Evolutionary conservation across 1,284 basidiomycete species (phyloP).

Genomic region (Melampsora abietis-canadensis): DNA sequence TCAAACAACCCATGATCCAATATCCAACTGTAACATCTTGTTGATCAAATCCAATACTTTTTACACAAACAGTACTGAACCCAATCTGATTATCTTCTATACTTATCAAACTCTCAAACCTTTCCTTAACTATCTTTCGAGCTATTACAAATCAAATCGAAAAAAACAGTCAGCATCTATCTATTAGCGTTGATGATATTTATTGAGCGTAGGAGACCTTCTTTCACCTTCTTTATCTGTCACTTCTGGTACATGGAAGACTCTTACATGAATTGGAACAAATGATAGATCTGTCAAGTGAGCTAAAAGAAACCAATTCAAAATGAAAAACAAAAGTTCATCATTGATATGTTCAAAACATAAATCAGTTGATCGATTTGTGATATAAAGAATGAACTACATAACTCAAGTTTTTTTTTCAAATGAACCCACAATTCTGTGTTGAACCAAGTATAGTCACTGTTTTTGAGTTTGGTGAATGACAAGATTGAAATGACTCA

Average conservation of each 20-base stretch:
- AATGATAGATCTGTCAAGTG: not conserved
- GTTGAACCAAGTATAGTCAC: not conserved
- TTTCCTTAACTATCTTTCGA: not conserved
- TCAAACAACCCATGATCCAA: slow-evolving; percentile 6
- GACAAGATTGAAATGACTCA: not conserved
- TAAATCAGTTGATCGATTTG: too few species aligned
- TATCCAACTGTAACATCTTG: not conserved
- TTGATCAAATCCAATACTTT: not conserved
- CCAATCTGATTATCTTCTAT: not conserved
- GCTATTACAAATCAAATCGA: not conserved
- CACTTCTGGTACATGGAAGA: not conserved
- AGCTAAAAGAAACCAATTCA: not conserved
- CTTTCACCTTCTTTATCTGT: not conserved
- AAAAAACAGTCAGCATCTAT: not conserved
- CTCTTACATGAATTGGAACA: slow-evolving; percentile 1
- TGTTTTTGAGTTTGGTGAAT: not conserved
- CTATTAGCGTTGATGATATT: not conserved
- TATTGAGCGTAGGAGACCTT: not conserved
- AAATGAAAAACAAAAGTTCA: not conserved
- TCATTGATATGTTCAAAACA: not conserved
- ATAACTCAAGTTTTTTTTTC: too few species aligned
- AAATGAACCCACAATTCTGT: not conserved
- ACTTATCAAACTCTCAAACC: not conserved
- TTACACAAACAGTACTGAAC: slow-evolving; percentile 1
- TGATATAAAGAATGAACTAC: not conserved